These are phyloP conservation scores for Coccomyxa sp. DNA, from an alignment of 139 green algal species.

Conservation along the genomic window DNA sequence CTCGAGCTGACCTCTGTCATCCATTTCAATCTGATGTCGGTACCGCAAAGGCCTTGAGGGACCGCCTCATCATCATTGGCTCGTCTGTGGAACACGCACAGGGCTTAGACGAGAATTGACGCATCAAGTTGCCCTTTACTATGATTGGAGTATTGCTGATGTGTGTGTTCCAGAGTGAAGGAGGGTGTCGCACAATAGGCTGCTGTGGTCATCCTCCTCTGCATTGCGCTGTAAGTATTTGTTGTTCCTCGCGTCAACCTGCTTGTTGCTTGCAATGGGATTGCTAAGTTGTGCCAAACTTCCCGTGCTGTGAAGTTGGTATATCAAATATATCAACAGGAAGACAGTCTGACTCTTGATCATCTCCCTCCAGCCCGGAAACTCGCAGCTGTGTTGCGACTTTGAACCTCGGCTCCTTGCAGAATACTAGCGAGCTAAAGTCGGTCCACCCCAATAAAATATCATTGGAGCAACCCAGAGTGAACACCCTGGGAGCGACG, in stretches of 20 bases:
- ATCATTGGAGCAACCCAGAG: too few relatives aligned
- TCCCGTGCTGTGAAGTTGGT: too few relatives aligned
- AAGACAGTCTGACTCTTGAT: too few relatives aligned
- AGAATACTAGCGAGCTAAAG: too few relatives aligned
- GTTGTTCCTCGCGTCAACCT: constrained; percentile 43
- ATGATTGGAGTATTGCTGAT: too few relatives aligned
- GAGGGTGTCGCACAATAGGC: not conserved
- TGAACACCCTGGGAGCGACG: too few relatives aligned
- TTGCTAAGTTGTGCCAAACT: constrained; percentile 39
- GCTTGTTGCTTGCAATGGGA: constrained; percentile 35
- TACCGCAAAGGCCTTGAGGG: constrained; percentile 15
- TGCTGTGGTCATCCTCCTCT: constrained; percentile 23
- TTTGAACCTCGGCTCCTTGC: too few relatives aligned
- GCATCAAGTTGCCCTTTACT: too few relatives aligned
- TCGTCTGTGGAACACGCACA: constrained; percentile 5
- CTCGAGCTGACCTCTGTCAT: constrained; percentile 74
- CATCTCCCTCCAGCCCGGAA: too few relatives aligned
- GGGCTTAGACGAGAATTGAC: constrained; percentile 5
- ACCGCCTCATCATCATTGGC: constrained; percentile 15
- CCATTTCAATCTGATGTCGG: constrained; percentile 81
- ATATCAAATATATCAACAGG: too few relatives aligned
- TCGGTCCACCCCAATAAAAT: too few relatives aligned
- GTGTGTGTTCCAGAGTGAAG: not conserved
- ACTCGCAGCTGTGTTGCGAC: too few relatives aligned
- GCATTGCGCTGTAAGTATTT: constrained; percentile 71